Evolutionary conservation across 2,329 filamentous ascomycete species (phyloP), one percentile per base, ranked within the genome.

Genomic region (Beauveria rudraprayagi): DNA sequence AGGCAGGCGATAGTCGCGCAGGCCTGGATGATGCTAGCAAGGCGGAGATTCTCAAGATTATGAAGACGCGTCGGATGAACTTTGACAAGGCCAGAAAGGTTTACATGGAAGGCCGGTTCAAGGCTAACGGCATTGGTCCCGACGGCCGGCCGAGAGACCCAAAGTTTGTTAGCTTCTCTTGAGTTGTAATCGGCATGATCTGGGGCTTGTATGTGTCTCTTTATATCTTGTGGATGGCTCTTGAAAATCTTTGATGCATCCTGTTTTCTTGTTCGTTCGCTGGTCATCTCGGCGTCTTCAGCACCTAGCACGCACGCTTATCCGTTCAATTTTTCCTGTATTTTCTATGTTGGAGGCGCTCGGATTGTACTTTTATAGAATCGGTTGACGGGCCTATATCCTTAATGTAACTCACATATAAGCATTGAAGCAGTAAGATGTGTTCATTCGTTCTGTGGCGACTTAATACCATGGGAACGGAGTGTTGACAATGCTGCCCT

Each of bases 41-140:
- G 79, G 77, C 81, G 44, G 91, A 96, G 73, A 86, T 99, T 47
- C 83, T 92, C 69, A 83, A 83, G 67, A 92, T 99, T 67, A 99
- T 99, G 94, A 93, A 91, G 83, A 86, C 82, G 72, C 82, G 86
- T 65, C 83, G 87, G 62, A 83, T 97, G 65, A 83, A 81, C 63
- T 99, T 99, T 72, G 93, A 99, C 75, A 91, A 97, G 77, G 94
- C 93, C 44, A 83, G 94, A 67, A 83, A 90, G 68, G 82, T 91
- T 51, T 95, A 90, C 72, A 94, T 92, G 76, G 89, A 97, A 77
- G 85, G 89, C 68, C 81, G 87, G 62, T 96, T 99, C 76, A 86
- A 85, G 71, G 91, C 87, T 71, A 91, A 96, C 69, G 90, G 90
- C 56, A 97, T 99, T 71, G 91, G 87, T 1, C 82, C 89, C 5